phyloP scores from a whole-genome alignment of 306 rosid genomes.

The Biancaea sappan region DNA sequence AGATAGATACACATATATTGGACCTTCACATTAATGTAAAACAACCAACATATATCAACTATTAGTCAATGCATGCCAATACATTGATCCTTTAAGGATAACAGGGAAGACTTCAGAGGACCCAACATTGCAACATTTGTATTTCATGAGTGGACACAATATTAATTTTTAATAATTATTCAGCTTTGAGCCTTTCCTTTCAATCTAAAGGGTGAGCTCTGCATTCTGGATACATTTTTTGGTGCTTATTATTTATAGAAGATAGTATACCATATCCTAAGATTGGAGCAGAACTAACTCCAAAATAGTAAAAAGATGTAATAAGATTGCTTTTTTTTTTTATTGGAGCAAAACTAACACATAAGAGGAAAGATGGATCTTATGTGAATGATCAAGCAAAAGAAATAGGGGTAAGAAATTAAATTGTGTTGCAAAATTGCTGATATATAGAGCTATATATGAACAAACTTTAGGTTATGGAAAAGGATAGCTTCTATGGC shows the following conservation, averaged over 20 bases:
- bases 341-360: too few species aligned
- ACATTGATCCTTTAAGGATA: neutral
- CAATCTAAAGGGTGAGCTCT: constrained; percentile 2
- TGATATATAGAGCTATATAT: too few species aligned
- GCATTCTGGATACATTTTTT: neutral
- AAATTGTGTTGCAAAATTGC: too few species aligned
- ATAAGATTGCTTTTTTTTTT: too few species aligned
- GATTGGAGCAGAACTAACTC: neutral
- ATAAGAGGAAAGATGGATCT: too few species aligned
- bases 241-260: neutral
- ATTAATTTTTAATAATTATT: neutral
- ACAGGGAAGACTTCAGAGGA: neutral
- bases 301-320: neutral
- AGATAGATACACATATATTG: neutral
- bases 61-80: constrained; percentile 3
- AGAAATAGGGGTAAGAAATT: too few species aligned
- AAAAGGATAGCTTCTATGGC: too few species aligned
- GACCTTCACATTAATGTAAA: neutral
- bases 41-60: neutral
- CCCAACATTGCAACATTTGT: neutral
- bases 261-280: neutral
- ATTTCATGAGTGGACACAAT: neutral
- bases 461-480: too few species aligned
- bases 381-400: too few species aligned
- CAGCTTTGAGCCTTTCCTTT: neutral